Evolutionary conservation across 202 grass and related monocot species (phyloP).

Genomic region (Dendrocalamus latiflorus): DNA sequence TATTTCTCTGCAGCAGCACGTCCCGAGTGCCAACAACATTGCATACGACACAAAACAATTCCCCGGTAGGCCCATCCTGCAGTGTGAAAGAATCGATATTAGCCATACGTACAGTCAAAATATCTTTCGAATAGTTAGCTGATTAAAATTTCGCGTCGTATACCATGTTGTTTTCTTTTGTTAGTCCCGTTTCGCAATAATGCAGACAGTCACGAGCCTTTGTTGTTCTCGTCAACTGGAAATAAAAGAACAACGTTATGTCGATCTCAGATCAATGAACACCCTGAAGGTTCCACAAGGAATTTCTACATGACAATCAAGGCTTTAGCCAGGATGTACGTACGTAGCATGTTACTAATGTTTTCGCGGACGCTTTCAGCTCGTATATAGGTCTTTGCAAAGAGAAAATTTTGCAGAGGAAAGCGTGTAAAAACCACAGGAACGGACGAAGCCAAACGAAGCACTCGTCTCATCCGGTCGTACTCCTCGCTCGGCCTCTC

Average conservation of each 20-base stretch:
- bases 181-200: background rate
- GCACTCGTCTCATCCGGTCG: background rate
- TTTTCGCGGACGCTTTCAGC: too few species aligned
- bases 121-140: background rate
- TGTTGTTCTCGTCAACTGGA: constrained; percentile 12
- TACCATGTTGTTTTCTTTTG: background rate
- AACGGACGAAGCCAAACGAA: background rate
- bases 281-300: background rate
- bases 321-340: background rate
- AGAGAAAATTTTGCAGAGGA: background rate
- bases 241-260: background rate
- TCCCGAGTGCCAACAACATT: background rate
- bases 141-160: background rate
- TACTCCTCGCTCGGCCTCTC: background rate
- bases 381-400: background rate
- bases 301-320: background rate
- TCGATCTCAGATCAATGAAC: background rate
- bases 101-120: background rate
- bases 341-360: too few species aligned
- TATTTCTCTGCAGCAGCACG: too few species aligned
- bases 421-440: background rate
- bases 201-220: too few species aligned
- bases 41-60: background rate
- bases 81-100: background rate
- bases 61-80: background rate